Conservation (phyloP, 1,284 basidiomycete genomes). For the Tylopilus orsonianus region DNA sequence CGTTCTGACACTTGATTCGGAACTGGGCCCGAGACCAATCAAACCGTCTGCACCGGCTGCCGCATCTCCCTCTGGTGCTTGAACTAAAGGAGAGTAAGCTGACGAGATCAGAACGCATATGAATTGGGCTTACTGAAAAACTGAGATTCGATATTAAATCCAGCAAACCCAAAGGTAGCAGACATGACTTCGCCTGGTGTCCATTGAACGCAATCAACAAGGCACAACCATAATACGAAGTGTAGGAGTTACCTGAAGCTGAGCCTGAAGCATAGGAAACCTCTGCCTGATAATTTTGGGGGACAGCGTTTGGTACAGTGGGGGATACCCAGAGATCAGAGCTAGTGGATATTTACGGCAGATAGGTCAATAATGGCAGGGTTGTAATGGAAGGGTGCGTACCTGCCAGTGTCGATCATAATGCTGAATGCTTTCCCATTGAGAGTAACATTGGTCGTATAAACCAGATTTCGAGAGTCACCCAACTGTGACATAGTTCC, state of each 20-base stretch:
- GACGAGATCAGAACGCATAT: not conserved
- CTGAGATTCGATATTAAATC: slow-evolving; percentile 53
- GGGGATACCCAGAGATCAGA: slow-evolving; percentile 32
- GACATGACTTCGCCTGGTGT: slow-evolving; percentile 51
- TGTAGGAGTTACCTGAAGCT: slow-evolving; percentile 16
- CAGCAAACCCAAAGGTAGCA: slow-evolving; percentile 52
- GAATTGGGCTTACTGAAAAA: slow-evolving; percentile 55
- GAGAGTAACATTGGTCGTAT: slow-evolving; percentile 53
- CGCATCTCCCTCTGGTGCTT: slow-evolving; percentile 31
- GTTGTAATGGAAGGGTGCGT: slow-evolving; percentile 8
- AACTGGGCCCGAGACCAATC: slow-evolving; percentile 54
- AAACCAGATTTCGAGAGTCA: slow-evolving; percentile 46
- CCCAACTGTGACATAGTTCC: slow-evolving; percentile 14
- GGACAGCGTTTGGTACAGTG: slow-evolving; percentile 18
- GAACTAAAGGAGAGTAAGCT: slow-evolving; percentile 10
- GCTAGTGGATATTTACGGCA: slow-evolving; percentile 5
- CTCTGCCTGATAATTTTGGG: slow-evolving; percentile 14
- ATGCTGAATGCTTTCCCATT: slow-evolving; percentile 48
- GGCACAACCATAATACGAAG: not conserved
- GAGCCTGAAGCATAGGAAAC: slow-evolving; percentile 28
- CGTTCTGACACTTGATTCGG: slow-evolving; percentile 34
- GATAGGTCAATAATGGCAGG: not conserved
- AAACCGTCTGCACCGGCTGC: slow-evolving; percentile 39
- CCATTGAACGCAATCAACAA: not conserved
- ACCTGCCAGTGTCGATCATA: slow-evolving; percentile 72